These are phyloP conservation scores for Sutorius eximius DNA, from an alignment of 1,284 basidiomycete genomes.

Conservation along the genomic window DNA sequence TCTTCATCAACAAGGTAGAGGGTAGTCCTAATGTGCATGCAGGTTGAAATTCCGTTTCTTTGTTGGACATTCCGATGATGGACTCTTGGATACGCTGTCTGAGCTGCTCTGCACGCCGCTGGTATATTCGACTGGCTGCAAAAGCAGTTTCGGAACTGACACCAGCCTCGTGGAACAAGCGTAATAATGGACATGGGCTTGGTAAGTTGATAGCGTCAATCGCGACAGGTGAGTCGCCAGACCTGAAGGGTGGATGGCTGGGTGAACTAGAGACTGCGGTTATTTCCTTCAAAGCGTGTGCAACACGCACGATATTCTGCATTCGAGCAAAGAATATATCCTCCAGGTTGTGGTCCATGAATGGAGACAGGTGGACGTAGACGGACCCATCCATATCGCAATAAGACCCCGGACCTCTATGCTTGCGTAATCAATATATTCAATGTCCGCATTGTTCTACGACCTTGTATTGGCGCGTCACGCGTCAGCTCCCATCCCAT, in stretches of 20 bases:
- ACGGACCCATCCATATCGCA: too few species aligned
- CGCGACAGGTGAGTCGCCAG: too few species aligned
- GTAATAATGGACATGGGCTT: background rate
- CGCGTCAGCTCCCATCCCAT: too few species aligned
- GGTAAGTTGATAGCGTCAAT: constrained; percentile 4
- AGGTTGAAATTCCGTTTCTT: background rate
- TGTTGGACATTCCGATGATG: fast-evolving
- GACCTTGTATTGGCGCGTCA: too few species aligned
- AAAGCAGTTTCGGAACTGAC: background rate
- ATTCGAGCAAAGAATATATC: background rate
- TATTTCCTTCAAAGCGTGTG: background rate
- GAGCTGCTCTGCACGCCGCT: background rate
- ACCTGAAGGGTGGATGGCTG: background rate
- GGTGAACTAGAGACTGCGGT: background rate
- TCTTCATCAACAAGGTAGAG: background rate
- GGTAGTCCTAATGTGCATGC: fast-evolving
- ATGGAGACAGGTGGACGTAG: too few species aligned
- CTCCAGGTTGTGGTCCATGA: background rate
- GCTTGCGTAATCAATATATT: constrained; percentile 1
- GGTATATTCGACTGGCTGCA: background rate
- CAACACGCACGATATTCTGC: background rate
- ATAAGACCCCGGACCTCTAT: background rate
- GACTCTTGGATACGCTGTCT: background rate
- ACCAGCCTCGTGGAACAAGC: constrained; percentile 2
- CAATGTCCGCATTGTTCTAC: constrained; percentile 19